Percentiles rank a stretch among this genome's conserved stretches.
These are phyloP conservation scores for Solanum piurae DNA, from an alignment of 257 asterid species.

Conservation along the genomic window DNA sequence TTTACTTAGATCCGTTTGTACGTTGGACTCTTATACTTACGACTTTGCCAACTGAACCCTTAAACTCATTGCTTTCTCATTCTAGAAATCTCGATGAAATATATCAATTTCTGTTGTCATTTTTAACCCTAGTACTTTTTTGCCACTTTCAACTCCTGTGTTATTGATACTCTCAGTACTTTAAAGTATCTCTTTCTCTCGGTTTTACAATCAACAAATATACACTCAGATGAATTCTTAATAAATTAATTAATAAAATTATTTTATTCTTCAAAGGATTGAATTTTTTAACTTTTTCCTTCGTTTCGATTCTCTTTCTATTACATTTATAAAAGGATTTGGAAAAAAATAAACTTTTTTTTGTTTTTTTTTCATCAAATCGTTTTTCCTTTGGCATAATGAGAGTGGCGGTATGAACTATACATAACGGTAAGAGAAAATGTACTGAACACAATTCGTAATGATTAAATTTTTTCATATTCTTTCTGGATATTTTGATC, in stretches of 20 bases:
- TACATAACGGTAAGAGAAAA: conserved; percentile 20
- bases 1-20: no score
- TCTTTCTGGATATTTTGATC: not conserved
- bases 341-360: not conserved
- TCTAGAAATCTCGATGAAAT: no score
- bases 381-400: not conserved
- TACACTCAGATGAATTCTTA: not conserved
- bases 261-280: not conserved
- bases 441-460: conserved; percentile 27
- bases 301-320: not conserved
- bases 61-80: no score
- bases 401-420: conserved; percentile 13
- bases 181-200: no score
- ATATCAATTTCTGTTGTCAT: no score
- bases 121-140: not conserved
- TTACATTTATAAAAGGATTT: no score
- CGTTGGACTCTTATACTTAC: no score
- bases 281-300: no score
- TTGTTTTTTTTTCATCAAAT: not conserved
- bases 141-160: not conserved
- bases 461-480: conserved; percentile 19
- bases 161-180: not conserved
- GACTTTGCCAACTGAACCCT: no score
- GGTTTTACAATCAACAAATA: not conserved
- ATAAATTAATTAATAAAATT: no score